Base-by-base conservation (phyloP, 192 early-diverging fungal genomes). In the Thoreauomyces humboldtii region DNA sequence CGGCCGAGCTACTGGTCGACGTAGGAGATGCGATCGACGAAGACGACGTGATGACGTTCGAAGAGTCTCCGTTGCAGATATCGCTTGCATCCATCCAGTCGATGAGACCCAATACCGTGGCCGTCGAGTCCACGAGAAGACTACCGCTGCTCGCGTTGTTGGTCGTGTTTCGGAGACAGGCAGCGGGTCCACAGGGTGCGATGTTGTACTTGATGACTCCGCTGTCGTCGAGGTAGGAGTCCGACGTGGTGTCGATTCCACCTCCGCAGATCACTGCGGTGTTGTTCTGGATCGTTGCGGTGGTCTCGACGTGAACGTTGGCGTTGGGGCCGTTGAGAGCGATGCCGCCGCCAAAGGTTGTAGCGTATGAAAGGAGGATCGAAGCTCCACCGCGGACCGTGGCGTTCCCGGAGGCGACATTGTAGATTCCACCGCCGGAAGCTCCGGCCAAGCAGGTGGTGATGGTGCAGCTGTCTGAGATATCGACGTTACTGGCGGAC, bases 231-330 rank as follows among this genome's bases (percentile, higher is more conserved):
- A 32, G 27, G 43, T 45, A 61, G 3, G 44, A 44, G 12, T 61
- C 41, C 2, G 59, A 27, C 4, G 59, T 34, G 28, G 41, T 61
- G 21, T 42, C 59, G 15, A 61, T 32, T 15, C 59, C 59, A 46
- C 59, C 59, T 7, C 59, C 59, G 28, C 59, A 61, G 41, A 47
- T 61, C 22, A 2, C 41, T 14, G 59, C 59, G 14, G 59, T 25
- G 41, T 47, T 61, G 44, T 47, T 61, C 25, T 32, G 59, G n/a
- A 61, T 7, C 9, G 7, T 27, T 2, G 59, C 14, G 12, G 37
- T 29, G 14, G 21, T 21, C 14, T 12, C 12, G 27, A 61, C 2
- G 22, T 6, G 11, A 7, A 43, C 44, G 21, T 44, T 42, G 5
- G 59, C 21, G 9, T 17, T 2, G 12, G 44, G 41, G 24, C 44